Evolutionary conservation across 2,329 filamentous ascomycete species (phyloP).

Genomic region (Microdochium nivale): DNA sequence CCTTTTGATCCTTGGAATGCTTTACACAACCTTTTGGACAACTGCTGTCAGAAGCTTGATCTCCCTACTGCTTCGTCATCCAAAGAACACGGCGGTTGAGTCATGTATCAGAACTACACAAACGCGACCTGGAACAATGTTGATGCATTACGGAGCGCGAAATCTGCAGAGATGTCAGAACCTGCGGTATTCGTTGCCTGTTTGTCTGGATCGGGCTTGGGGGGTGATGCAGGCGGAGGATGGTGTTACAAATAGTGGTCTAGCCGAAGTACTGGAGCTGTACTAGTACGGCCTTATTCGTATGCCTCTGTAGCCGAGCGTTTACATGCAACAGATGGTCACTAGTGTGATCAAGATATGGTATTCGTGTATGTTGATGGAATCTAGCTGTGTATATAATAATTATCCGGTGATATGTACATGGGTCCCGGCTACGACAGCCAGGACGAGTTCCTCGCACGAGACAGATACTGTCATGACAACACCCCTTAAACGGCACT

Average conservation of each 20-base stretch:
- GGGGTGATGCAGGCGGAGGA: neutral
- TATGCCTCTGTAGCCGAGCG: too few relatives aligned
- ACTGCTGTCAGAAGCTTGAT: neutral
- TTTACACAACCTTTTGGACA: neutral
- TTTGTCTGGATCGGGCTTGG: neutral
- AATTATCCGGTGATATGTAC: too few relatives aligned
- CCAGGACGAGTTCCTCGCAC: too few relatives aligned
- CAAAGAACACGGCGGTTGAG: neutral
- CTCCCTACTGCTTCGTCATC: neutral
- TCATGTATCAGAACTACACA: neutral
- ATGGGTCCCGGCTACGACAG: too few relatives aligned
- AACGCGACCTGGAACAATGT: neutral
- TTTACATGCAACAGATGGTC: too few relatives aligned
- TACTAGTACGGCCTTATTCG: too few relatives aligned
- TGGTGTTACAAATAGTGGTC: too few relatives aligned
- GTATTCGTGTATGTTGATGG: neutral
- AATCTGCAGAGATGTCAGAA: neutral
- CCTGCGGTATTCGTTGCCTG: neutral
- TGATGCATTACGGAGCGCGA: neutral
- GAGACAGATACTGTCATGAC: too few relatives aligned
- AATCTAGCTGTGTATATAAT: neutral
- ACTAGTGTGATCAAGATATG: neutral
- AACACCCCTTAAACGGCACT: too few relatives aligned
- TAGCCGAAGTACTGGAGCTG: too few relatives aligned
- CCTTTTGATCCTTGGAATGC: neutral